Evolutionary conservation across 352 stramenopile genomes (phyloP).

Genomic region (Aphanomyces euteiches): DNA sequence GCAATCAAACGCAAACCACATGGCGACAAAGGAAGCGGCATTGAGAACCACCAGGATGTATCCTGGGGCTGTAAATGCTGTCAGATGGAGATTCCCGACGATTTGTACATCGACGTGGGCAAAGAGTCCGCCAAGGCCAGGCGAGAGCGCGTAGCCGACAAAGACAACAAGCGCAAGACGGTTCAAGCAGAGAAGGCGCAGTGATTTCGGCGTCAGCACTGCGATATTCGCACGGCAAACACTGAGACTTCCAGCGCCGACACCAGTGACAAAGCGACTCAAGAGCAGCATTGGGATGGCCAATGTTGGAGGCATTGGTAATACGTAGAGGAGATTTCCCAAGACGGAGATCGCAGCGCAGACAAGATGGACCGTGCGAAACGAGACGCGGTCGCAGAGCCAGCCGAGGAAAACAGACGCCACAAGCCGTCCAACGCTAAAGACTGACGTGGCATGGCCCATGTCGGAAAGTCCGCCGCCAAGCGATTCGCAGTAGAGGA

Average conservation of each 20-base stretch:
- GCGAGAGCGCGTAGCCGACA: constrained; percentile 64
- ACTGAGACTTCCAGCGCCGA: constrained; percentile 65
- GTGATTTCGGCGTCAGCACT: constrained; percentile 52
- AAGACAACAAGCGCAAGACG: constrained; percentile 68
- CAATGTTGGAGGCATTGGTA: constrained; percentile 43
- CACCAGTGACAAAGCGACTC: constrained; percentile 63
- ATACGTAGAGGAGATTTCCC: constrained; percentile 57
- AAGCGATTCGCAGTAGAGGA: constrained; percentile 56
- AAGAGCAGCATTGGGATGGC: constrained; percentile 38
- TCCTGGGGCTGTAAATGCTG: constrained; percentile 52
- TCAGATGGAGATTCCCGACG: constrained; percentile 45
- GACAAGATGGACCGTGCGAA: constrained; percentile 53
- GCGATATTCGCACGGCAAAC: constrained; percentile 70
- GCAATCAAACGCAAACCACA: constrained; percentile 47
- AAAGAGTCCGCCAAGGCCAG: constrained; percentile 53
- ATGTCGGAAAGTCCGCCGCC: constrained; percentile 54
- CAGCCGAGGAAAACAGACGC: constrained; percentile 62
- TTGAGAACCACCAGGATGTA: constrained; percentile 55
- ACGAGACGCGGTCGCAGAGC: constrained; percentile 58
- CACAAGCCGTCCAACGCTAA: constrained; percentile 54
- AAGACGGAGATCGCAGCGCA: constrained; percentile 41
- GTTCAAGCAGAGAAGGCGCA: constrained; percentile 60
- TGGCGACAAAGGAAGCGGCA: constrained; percentile 43
- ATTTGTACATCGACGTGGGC: constrained; percentile 42
- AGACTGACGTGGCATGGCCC: constrained; percentile 58